Conservation (phyloP, 108 stramenopile genomes). For the Nannochloropsis gaditana region DNA sequence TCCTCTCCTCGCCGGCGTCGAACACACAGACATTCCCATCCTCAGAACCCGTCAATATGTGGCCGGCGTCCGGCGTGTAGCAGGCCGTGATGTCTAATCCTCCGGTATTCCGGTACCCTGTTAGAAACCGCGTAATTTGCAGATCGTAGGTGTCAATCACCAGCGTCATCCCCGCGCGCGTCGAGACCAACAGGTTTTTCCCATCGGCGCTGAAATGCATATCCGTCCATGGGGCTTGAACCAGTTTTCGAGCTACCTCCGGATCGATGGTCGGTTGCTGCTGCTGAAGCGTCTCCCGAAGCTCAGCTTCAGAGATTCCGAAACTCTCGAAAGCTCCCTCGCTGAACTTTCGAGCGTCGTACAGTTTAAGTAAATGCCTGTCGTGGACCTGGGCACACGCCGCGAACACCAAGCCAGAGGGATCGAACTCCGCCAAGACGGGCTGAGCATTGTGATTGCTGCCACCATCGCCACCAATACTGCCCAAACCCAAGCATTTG, state of each 20-base stretch:
- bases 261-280: conserved; percentile 29
- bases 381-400: conserved; percentile 37
- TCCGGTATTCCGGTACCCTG: conserved; percentile 49
- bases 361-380: conserved; percentile 47
- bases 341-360: conserved; percentile 47
- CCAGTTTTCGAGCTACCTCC: conserved; percentile 39
- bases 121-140: conserved; percentile 37
- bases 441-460: neutral
- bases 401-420: conserved; percentile 54
- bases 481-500: conserved; percentile 38
- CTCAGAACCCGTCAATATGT: conserved; percentile 49
- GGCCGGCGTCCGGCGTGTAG: conserved; percentile 45
- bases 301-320: neutral
- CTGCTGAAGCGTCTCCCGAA: neutral
- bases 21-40: conserved; percentile 44
- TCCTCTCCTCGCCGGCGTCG: conserved; percentile 40
- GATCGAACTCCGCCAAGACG: conserved; percentile 47
- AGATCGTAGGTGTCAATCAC: conserved; percentile 47
- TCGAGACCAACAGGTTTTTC: conserved; percentile 50
- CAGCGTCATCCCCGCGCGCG: conserved; percentile 41
- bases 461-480: neutral
- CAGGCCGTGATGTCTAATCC: conserved; percentile 47
- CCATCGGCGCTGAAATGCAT: conserved; percentile 55
- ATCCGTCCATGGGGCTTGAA: conserved; percentile 49
- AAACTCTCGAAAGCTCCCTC: conserved; percentile 12